Conservation (phyloP, 1,284 basidiomycete species). For the Thelephora terrestris region DNA sequence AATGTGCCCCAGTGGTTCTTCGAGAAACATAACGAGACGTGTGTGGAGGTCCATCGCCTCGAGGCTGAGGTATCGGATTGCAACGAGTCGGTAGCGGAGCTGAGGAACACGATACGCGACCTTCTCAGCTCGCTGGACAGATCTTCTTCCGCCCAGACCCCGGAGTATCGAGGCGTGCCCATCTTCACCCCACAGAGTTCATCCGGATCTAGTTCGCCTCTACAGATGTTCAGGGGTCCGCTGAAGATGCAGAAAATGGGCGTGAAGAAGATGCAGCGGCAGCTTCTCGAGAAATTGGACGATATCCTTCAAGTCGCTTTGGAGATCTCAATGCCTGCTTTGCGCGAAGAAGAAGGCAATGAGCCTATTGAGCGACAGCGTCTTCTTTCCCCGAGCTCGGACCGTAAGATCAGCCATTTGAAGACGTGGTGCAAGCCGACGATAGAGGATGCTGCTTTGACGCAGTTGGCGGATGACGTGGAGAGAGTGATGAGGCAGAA, state of each 20-base stretch:
- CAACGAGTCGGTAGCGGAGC: slow-evolving; percentile 87
- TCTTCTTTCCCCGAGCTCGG: slow-evolving; percentile 78
- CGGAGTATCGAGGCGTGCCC: slow-evolving; percentile 85
- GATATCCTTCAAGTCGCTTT: slow-evolving; percentile 74
- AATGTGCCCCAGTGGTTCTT: slow-evolving; percentile 99
- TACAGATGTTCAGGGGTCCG: slow-evolving; percentile 55
- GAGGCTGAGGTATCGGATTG: slow-evolving; percentile 92
- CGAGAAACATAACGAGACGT: slow-evolving; percentile 99
- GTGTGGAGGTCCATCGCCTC: slow-evolving; percentile 91
- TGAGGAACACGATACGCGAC: slow-evolving; percentile 75
- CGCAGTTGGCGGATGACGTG: slow-evolving; percentile 75
- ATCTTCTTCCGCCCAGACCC: slow-evolving; percentile 45
- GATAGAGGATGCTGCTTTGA: slow-evolving; percentile 80
- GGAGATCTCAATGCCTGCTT: slow-evolving; percentile 81
- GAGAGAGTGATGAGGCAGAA: slow-evolving; percentile 88
- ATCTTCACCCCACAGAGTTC: slow-evolving; percentile 65
- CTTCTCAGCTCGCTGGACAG: slow-evolving; percentile 56
- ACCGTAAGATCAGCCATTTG: slow-evolving; percentile 73
- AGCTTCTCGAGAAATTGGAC: slow-evolving; percentile 76
- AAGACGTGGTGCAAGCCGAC: slow-evolving; percentile 78
- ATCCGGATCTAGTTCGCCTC: slow-evolving; percentile 55
- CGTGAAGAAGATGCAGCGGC: slow-evolving; percentile 73
- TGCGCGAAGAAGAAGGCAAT: slow-evolving; percentile 85
- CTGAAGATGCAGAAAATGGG: slow-evolving; percentile 69
- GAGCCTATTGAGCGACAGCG: slow-evolving; percentile 90